Evolutionary conservation across 345 rosid genomes (phyloP), one percentile per base, ranked within the genome.

Genomic region (Brassica incana): DNA sequence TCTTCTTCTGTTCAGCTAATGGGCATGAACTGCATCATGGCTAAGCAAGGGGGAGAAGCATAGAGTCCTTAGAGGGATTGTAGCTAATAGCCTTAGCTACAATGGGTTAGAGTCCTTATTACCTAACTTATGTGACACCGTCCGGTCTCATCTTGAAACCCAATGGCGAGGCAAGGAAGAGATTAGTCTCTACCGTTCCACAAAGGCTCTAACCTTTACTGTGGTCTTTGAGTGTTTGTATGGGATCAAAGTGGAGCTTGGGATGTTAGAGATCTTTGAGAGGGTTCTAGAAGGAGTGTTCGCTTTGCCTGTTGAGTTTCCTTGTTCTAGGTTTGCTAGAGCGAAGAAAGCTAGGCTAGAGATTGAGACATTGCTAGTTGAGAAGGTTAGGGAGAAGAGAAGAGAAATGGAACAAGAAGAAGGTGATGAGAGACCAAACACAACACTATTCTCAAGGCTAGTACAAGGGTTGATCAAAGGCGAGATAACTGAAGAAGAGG

Each of bases 201-300:
- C 90, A 2, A 88, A 91, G 67, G 58, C 76, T 6, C 68, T 88
- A 62, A 90, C 94, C 0, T 90, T 91, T 35, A 81, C 80, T 18
- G 56, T 86, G 12, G 89, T 91, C 43, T 88, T 88, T 27, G 92
- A 88, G 85, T 87, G 92, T 80, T 83, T 91, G 75, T 64, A 87
- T 23, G 92, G 92, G 67, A 83, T 90, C 20, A 78, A 86, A 18
- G 90, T 80, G 2, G 88, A 88, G 79, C 63, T 83, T 3, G 85
- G 86, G 76, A 86, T 86, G 84, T 33, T 85, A 20, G 78, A 70
- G 32, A 80, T 74, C 11, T 91, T 88, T 56, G 97, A 90, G 82
- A 88, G 88, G 58, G 91, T 90, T 27, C 65, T 90, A 64, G 94
- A 91, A 76, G 97, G 94, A 32, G 91, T 88, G 23, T 90, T 91